phyloP scores from a whole-genome alignment of 345 rosid genomes.

The Dipteronia sinensis region DNA sequence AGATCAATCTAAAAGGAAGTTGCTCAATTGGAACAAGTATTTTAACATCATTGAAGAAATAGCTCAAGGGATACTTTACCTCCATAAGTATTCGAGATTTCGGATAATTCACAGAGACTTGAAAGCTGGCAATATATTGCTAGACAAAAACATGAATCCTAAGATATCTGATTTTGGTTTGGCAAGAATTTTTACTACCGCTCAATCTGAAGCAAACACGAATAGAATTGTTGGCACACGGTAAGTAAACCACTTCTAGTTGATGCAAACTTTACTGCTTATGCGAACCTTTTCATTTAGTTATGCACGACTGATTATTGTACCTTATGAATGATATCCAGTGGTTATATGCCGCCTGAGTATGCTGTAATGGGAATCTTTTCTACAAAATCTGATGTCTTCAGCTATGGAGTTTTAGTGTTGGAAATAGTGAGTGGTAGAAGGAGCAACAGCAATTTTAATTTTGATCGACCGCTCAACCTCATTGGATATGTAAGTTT shows the following conservation, averaged over 20 bases:
- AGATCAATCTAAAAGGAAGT: background rate
- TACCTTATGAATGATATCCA: background rate
- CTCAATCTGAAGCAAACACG: background rate
- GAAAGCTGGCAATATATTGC: conserved; percentile 24
- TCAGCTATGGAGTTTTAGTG: conserved; percentile 23
- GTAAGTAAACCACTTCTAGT: background rate
- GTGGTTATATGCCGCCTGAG: conserved; percentile 27
- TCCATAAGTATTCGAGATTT: background rate
- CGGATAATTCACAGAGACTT: conserved; percentile 14
- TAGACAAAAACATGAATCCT: conserved; percentile 18
- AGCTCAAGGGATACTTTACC: conserved; percentile 10
- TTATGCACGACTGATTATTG: too few relatives aligned
- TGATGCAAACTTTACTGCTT: background rate
- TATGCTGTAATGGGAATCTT: conserved; percentile 24
- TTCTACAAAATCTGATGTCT: conserved; percentile 32
- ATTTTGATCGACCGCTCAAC: conserved; percentile 2
- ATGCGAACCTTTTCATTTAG: too few relatives aligned
- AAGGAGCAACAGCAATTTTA: background rate
- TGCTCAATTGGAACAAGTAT: background rate
- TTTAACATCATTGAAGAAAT: conserved; percentile 2
- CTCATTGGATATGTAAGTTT: conserved; percentile 25
- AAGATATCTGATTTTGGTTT: conserved; percentile 30
- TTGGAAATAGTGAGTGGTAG: conserved; percentile 23
- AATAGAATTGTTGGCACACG: conserved; percentile 12
- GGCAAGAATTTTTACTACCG: conserved; percentile 23